Evolutionary conservation across 805 yeast species (phyloP), one percentile per base, ranked within the genome.

Genomic region (Starmerella davenportii): DNA sequence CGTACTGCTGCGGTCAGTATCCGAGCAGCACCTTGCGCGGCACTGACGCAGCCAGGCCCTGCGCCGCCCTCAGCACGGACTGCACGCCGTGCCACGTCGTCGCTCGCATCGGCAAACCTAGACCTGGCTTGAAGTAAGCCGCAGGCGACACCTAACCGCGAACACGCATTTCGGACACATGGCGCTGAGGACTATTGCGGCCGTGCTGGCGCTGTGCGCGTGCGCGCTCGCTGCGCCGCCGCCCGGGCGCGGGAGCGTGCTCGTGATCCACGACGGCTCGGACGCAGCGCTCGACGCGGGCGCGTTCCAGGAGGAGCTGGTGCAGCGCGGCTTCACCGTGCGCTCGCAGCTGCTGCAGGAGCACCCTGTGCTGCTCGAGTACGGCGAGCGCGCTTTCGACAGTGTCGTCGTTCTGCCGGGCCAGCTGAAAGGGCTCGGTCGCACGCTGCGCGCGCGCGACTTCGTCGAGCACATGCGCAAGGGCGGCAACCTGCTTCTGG

Each of bases 401-500:
- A 72, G 74, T 48, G 45, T 78, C 38, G 52, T 79, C 21, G 41
- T 79, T 16, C 63, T 76, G 35, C 84, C 87, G 14, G 59, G 70
- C 43, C 60, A 45, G 30, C 49, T 68, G 32, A 72, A 67, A 40
- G 49, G 58, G 14, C 50, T 59, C 14, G 64, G 65, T 7, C 51
- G 56, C 15, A 43, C 49, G 30, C 54, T 77, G 23, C 55, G 65
- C 14, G 63, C 69, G 11, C 55, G 60, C n/a, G 56, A 60, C 7
- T 57, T 90, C 43, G 54, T 81, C 32, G 63, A 71, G 30, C 81
- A 74, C 51, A 63, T 74, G 46, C 57, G 68, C 46, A 65, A 62
- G 13, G 81, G 87, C 35, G 95, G 95, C 43, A 79, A 84, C 54
- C 55, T 90, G 7, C 51, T 90, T 15, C 69, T 75, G 13, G 62